Evolutionary conservation across 2,329 filamentous ascomycete species (phyloP).

Genomic region (Colletotrichum sp.): DNA sequence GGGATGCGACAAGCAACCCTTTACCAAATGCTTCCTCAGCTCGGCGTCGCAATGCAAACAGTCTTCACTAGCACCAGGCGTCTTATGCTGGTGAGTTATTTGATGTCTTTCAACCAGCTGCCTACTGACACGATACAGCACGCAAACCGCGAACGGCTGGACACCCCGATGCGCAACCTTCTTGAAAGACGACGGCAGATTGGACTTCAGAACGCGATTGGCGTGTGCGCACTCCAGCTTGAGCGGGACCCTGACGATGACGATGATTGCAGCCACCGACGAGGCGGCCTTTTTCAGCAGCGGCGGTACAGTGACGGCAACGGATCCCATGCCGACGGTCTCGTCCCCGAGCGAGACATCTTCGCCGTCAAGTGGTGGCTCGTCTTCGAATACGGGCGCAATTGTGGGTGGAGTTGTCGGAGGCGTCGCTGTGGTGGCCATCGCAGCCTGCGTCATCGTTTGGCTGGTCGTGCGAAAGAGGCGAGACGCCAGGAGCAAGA

Average conservation of each 20-base stretch:
- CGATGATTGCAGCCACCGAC: not conserved
- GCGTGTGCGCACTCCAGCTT: not conserved
- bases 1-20: not conserved
- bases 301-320: not conserved
- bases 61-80: not conserved
- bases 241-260: not conserved
- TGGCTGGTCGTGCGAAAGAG: not conserved
- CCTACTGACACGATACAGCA: not conserved
- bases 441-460: constrained; percentile 1
- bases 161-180: not conserved
- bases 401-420: not conserved
- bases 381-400: not conserved
- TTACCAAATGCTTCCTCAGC: not conserved
- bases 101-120: accelerated
- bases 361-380: not conserved
- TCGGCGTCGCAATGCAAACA: not conserved
- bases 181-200: not conserved
- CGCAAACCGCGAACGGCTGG: not conserved
- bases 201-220: not conserved
- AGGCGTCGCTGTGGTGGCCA: not conserved
- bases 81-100: not conserved
- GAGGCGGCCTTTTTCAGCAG: not conserved
- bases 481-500: not conserved
- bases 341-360: not conserved
- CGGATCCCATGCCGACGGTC: not conserved